Evolutionary conservation across 1,284 basidiomycete species (phyloP), one percentile per base, ranked within the genome.

Genomic region (Cryptococcus floricola): DNA sequence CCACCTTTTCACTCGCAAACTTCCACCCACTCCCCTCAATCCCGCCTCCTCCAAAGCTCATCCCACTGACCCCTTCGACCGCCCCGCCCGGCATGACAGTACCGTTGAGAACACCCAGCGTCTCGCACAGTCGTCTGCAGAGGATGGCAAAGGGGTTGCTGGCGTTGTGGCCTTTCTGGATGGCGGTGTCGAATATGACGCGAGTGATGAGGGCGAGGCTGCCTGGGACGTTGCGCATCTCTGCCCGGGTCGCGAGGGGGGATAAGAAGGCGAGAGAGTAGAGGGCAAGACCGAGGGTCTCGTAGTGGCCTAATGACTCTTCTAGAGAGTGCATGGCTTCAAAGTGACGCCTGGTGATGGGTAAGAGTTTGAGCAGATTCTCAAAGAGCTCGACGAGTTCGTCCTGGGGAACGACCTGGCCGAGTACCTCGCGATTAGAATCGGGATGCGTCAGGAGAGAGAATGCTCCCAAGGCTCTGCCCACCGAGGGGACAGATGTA

Each of bases 201-300:
- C 80, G 76, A 19, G 79, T 68, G 47, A 83, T 58, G 8, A 78
- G 64, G 3, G 70, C 59, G 0, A 74, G 54, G 25, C 77, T 64
- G 4, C 80, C 80, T 1, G 78, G 77, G 3, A 74, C 62, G n/a
- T 63, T 51, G 61, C 88, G 87, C 64, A 94, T 81, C 55, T 78
- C 80, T 53, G 81, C 76, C 76, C 95, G 91, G 56, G 92, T 72
- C 34, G 81, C 76, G 1, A 85, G 85, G 1, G 91, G 83, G 5
- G 91, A 84, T 48, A 95, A 80, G 80, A 93, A 97, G 8, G 87
- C 85, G 57, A 98, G 78, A 38, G 87, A 87, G 79, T 96, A 97
- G 41, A 96, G 82, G 16, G 84, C 84, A 80, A 94, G 84, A 19
- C 88, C 81, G 44, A 84, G 78, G 58, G 88, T 86, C 78, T 95